These are phyloP conservation scores for Polytolypa hystricis DNA, from an alignment of 2,329 filamentous ascomycete genomes.

Conservation along the genomic window DNA sequence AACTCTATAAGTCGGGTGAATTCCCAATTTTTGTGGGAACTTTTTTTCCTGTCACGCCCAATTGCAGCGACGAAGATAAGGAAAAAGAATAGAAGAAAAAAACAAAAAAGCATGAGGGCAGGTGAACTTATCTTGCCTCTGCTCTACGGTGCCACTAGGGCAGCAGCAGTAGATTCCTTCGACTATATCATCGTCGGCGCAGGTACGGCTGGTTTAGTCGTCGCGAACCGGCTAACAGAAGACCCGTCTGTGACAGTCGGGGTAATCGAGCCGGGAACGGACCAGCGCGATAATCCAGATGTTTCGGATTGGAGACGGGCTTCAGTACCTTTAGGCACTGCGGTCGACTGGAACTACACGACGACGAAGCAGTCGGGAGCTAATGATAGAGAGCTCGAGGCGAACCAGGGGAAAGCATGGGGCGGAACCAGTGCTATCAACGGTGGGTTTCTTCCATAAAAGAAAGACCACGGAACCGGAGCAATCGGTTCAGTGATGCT, in stretches of 20 bases:
- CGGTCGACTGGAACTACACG: conserved; percentile 1
- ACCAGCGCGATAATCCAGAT: background rate
- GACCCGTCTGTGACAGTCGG: background rate
- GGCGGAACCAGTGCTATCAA: conserved; percentile 15
- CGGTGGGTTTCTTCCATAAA: background rate
- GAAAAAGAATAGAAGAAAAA: no score
- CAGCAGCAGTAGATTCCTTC: background rate
- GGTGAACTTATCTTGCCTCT: background rate
- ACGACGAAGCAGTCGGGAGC: background rate
- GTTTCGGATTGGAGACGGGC: background rate
- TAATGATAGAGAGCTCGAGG: background rate
- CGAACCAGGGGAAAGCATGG: conserved; percentile 9
- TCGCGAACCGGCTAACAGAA: background rate
- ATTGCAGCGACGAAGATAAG: no score
- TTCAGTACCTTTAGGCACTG: background rate
- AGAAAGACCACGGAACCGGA: background rate
- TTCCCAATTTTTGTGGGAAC: no score
- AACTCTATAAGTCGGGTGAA: no score
- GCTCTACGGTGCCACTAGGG: background rate
- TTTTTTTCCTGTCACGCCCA: no score
- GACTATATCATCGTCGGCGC: conserved; percentile 3
- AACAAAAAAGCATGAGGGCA: no score
- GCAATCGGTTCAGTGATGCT: background rate
- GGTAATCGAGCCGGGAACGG: conserved; percentile 2
- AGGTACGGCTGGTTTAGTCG: conserved; percentile 1